Base-by-base conservation (phyloP, 192 early-diverging fungal species). In the Rhizophagus clarus region DNA sequence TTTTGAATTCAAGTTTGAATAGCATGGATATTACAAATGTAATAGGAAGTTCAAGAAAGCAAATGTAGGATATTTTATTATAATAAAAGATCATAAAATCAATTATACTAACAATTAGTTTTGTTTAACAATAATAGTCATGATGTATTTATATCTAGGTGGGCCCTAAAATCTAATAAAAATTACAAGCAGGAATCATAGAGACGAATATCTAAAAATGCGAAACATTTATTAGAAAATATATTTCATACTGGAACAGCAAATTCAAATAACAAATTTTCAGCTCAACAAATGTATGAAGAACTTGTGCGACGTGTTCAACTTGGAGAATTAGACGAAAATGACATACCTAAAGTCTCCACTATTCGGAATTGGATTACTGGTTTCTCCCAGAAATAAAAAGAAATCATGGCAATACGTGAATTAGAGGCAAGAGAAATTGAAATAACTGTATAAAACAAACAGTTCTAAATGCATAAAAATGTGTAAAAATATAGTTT, bases 361-460 rank as follows among this genome's bases (percentile, higher is more conserved):
- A 62, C 61, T 62, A 62, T 62, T 62, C 22, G 24, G 26, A 62
- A 62, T 62, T 62, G 22, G 61, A 62, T 62, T 62, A 62, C 61
- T 17, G 4, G 22, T 62, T 62, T 62, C 22, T 62, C 61, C 11
- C 8, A 26, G 24, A 62, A 62, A 62, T 62, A 22, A 1, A 62
- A 62, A 24, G 61, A 62, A 62, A 9, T 62, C 17, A 62, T 62
- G 4, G 61, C 4, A 62, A 62, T 62, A 62, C 9, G 61, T 62
- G 61, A 62, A 26, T 62, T 62, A 62, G 61, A 62, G 17, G 61
- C n/a, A n/a, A 62, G 26, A 26, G 22, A 17, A 62, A 62, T 24
- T 17, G 11, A 62, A 8, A 62, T 26, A 26, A 62, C 32, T 32
- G 32, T 32, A 32, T 32, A 32, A 32, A 32, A 32, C n/a, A 32